Percentiles rank a stretch among this genome's conserved stretches.
phyloP scores from a whole-genome alignment of 495 filamentous ascomycete species.

The Terfezia boudieri region DNA sequence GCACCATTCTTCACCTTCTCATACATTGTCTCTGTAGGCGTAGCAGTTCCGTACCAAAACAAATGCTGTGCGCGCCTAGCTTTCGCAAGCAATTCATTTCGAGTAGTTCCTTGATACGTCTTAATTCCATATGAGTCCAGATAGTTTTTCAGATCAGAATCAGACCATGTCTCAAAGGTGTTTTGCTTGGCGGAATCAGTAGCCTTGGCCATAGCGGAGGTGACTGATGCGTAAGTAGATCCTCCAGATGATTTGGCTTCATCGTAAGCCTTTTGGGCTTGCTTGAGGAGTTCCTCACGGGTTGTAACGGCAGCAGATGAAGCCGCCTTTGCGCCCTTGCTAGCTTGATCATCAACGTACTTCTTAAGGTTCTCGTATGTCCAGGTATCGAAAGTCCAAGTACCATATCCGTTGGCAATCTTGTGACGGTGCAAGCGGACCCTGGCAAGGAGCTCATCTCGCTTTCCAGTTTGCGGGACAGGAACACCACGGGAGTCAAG shows the following conservation, averaged over 20 bases:
- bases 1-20: constrained; percentile 38
- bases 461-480: constrained; percentile 53
- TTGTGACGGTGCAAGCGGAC: constrained; percentile 53
- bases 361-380: constrained; percentile 53
- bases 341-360: constrained; percentile 45
- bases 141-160: constrained; percentile 58
- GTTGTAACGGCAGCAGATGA: constrained; percentile 25
- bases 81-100: constrained; percentile 39
- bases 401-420: constrained; percentile 44
- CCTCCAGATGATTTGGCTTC: constrained; percentile 30
- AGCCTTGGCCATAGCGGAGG: constrained; percentile 44
- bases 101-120: constrained; percentile 43
- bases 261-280: constrained; percentile 45
- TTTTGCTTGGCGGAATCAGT: constrained; percentile 46
- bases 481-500: constrained; percentile 45
- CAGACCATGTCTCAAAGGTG: constrained; percentile 63
- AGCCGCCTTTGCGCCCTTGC: constrained; percentile 42
- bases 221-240: constrained; percentile 45
- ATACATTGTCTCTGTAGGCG: constrained; percentile 30
- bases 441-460: constrained; percentile 54
- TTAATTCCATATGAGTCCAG: constrained; percentile 61
- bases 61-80: constrained; percentile 35
- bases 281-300: constrained; percentile 47
- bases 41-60: constrained; percentile 28
- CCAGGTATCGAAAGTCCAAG: constrained; percentile 74